Conservation (phyloP, 306 rosid species). For the Cucurbita moschata region DNA sequence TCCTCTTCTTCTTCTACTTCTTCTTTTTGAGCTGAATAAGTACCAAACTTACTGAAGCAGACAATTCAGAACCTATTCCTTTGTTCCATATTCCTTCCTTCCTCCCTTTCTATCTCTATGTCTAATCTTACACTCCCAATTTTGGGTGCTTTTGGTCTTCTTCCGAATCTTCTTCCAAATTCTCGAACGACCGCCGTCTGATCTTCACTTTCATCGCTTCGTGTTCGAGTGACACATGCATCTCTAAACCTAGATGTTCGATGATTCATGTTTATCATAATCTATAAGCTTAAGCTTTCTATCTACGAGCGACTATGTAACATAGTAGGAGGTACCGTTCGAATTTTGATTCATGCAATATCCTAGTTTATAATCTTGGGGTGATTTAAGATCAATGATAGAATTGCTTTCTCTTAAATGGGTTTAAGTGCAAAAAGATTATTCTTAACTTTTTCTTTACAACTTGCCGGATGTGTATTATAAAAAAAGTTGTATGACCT, state of each 20-base stretch:
- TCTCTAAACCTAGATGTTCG: background rate
- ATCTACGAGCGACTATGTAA: background rate
- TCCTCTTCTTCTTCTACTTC: background rate
- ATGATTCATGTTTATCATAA: background rate
- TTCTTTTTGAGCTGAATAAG: constrained; percentile 52
- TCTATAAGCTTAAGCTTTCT: background rate
- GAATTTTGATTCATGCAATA: background rate
- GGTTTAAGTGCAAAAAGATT: too few species aligned
- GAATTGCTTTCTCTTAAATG: too few species aligned
- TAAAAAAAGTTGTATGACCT: too few species aligned
- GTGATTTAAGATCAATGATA: too few species aligned
- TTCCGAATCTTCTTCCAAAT: constrained; percentile 38
- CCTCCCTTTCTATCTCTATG: background rate
- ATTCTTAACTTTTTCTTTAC: too few species aligned
- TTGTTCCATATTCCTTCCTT: constrained; percentile 50
- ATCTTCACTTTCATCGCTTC: background rate
- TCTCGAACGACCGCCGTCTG: background rate
- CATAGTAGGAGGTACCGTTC: background rate
- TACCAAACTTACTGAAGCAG: constrained; percentile 88
- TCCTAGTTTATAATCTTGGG: too few species aligned
- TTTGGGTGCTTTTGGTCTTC: constrained; percentile 26
- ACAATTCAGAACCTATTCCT: constrained; percentile 63
- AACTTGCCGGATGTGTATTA: too few species aligned
- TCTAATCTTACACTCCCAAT: constrained; percentile 9
- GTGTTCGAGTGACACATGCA: background rate